Evolutionary conservation across 352 stramenopile species (phyloP).

Genomic region (Globisporangium solare): DNA sequence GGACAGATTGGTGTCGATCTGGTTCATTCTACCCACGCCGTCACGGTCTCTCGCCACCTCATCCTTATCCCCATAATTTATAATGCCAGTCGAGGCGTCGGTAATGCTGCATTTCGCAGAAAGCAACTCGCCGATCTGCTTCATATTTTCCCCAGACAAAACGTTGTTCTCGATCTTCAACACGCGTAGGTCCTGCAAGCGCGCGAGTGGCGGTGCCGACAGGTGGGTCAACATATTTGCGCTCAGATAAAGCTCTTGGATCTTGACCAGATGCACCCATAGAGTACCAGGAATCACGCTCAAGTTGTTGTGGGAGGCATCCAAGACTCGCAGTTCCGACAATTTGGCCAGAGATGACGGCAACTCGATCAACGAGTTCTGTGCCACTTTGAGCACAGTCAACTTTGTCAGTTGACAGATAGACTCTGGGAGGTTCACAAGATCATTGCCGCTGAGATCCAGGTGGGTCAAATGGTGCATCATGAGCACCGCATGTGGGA

Average conservation of each 20-base stretch:
- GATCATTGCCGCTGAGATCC: conserved; percentile 45
- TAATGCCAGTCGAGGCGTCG: background rate
- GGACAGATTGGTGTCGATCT: background rate
- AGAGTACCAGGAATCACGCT: conserved; percentile 15
- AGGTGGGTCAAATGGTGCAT: conserved; percentile 28
- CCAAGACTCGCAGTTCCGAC: conserved; percentile 27
- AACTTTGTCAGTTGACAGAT: conserved; percentile 35
- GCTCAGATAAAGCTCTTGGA: conserved; percentile 37
- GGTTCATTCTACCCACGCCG: background rate
- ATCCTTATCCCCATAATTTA: too few species aligned
- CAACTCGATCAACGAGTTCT: conserved; percentile 48
- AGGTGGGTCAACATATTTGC: conserved; percentile 12
- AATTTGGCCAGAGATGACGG: conserved; percentile 27
- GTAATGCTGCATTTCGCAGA: background rate
- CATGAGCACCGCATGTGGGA: conserved; percentile 38
- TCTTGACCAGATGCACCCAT: conserved; percentile 22
- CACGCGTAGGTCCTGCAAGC: conserved; percentile 8
- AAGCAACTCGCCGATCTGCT: conserved; percentile 7
- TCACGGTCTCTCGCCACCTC: too few species aligned
- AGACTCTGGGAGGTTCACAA: conserved; percentile 34
- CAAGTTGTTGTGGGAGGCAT: conserved; percentile 63
- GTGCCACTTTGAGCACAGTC: conserved; percentile 40
- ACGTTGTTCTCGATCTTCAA: conserved; percentile 27
- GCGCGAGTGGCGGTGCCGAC: conserved; percentile 6
- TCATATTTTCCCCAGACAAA: conserved; percentile 16